phyloP scores from a whole-genome alignment of 2,329 filamentous ascomycete genomes.

The Alternaria brassicicola region DNA sequence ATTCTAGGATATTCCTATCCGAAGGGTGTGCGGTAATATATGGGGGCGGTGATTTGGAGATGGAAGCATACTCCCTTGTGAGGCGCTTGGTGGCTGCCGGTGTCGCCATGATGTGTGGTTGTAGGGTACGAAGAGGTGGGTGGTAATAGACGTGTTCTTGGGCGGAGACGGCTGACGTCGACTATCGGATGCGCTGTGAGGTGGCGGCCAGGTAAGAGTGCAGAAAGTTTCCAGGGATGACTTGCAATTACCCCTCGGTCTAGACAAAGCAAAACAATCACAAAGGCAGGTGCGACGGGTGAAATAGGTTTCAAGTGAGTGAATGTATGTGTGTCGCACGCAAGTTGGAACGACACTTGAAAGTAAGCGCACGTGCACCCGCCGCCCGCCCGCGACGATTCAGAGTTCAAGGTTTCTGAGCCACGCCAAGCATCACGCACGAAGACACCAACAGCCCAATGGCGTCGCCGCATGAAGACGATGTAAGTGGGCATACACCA shows the following conservation, averaged over 20 bases:
- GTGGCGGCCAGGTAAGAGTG: conserved; percentile 8
- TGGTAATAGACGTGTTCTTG: conserved; percentile 3
- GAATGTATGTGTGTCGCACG: background rate
- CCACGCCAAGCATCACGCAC: conserved; percentile 35
- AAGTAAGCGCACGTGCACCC: conserved; percentile 22
- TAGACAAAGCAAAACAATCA: background rate
- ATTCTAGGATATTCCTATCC: conserved; percentile 89
- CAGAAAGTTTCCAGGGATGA: background rate
- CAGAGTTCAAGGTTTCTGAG: conserved; percentile 23
- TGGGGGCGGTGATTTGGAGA: conserved; percentile 78
- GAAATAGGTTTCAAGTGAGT: background rate
- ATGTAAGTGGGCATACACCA: conserved; percentile 45
- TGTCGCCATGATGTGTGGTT: conserved; percentile 44
- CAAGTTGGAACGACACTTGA: conserved; percentile 2
- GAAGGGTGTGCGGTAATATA: conserved; percentile 90
- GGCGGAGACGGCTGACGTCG: conserved; percentile 4
- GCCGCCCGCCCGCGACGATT: conserved; percentile 14
- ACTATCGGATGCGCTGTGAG: conserved; percentile 1
- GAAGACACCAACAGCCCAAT: conserved; percentile 45
- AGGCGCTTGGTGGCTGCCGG: conserved; percentile 55
- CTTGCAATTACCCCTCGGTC: background rate
- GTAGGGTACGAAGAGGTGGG: background rate
- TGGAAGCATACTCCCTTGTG: conserved; percentile 68
- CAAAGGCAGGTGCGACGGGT: background rate
- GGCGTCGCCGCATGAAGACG: conserved; percentile 54